Evolutionary conservation across 768 basidiomycete species (phyloP), one percentile per base, ranked within the genome.

Genomic region (Collybia sp.): DNA sequence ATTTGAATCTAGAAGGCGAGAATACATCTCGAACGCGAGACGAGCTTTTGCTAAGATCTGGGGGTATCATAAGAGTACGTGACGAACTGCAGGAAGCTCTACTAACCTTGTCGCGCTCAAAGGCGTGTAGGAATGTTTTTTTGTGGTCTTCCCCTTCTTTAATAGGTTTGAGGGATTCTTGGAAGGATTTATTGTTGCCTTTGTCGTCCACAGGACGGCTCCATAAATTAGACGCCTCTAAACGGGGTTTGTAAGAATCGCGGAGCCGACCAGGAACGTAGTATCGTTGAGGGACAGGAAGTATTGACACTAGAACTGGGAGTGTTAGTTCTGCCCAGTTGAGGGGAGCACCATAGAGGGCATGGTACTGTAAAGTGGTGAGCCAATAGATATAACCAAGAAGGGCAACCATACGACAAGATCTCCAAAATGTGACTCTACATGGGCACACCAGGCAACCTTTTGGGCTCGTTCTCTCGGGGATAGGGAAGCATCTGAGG

Each of bases 201-300:
- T 73, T 70, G 32, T 72, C 66, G 35, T 71, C 68, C 1, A 57
- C 63, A 11, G 69, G 61, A 5, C 67, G 49, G 53, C 62, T 68
- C 87, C 88, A 89, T 17, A 90, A 58, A 9, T 80, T 85, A 19
- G 74, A 73, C 6, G 73, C 73, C 57, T 85, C 77, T 31, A 92
- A 65, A 12, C 85, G 76, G 11, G 75, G 67, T 44, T 63, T 72
- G 52, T 83, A 77, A 13, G 71, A 58, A 19, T 74, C 68, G 33
- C 86, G 76, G 30, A 90, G 73, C 13, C 87, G 76, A 5, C 60
- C 56, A 0, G 88, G 83, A 6, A 87, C 77, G 55, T 85, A 92
- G 58, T 88, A 91, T 8, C 80, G 74, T 54, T 86, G 85, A 1
- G 87, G 88, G 2, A 84, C 45, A 12, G 79, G 73, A 44, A 85